A percentile compares a stretch with the other conserved stretches of the same genome.
These are phyloP conservation scores for Penicillium tannophilum DNA, from an alignment of 495 filamentous ascomycete species.

Conservation along the genomic window DNA sequence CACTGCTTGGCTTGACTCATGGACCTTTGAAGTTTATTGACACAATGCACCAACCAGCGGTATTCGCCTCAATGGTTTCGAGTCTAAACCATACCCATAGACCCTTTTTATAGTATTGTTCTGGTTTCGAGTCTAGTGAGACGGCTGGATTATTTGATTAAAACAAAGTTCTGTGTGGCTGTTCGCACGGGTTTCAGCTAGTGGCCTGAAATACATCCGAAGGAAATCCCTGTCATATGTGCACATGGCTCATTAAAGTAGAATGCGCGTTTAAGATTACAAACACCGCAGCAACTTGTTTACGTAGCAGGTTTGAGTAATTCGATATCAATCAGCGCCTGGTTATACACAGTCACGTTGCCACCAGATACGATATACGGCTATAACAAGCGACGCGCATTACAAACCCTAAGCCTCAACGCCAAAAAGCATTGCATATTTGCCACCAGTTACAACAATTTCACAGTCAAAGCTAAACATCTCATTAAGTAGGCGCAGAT, in stretches of 20 bases:
- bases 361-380: background rate
- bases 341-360: background rate
- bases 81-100: background rate
- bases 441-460: background rate
- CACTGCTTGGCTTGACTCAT: constrained; percentile 4
- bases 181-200: background rate
- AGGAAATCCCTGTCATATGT: background rate
- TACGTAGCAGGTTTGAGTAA: background rate
- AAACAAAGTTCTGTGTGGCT: background rate
- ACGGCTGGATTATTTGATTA: background rate
- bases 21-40: constrained; percentile 1
- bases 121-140: background rate
- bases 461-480: no score
- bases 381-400: background rate
- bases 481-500: no score
- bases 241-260: background rate
- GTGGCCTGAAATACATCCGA: background rate
- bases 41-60: background rate
- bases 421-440: background rate
- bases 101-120: background rate
- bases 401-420: background rate
- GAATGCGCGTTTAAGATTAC: background rate
- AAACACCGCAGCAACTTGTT: background rate
- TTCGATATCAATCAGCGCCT: background rate
- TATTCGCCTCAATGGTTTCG: background rate